Evolutionary conservation across 352 stramenopile species (phyloP), one percentile per base, ranked within the genome.

Genomic region (Peronospora tabacina): DNA sequence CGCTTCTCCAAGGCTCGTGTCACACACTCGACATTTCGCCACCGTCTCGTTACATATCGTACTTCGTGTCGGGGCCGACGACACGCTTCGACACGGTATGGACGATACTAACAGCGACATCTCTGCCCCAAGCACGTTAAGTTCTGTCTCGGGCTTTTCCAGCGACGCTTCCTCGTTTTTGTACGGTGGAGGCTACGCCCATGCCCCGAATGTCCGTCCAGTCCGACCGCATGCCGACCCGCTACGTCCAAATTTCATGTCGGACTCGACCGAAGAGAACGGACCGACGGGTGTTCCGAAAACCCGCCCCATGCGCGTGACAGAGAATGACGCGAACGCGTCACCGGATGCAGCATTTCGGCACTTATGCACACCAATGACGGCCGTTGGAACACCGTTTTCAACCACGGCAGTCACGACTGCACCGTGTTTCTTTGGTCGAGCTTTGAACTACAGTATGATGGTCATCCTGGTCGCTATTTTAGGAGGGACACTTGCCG

Each of bases 171-270:
- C 63, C 8, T 72, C 63, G 12, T 61, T 67, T 44, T 47, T 68
- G 45, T 66, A 70, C 28, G 53, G 56, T n/a, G 57, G 52, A 10
- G 52, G 51, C 11, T 67, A 55, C 35, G 39, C 57, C 1, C 43
- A 66, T 43, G 50, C 43, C 7, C 22, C 60, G 17, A 66, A 64
- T 33, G 46, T 60, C 15, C 56, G 69, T 8, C 55, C 68, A 8
- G 58, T 68, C 36, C 71, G 73, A 30, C 76, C 69, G 5, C 60
- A 82, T 47, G 68, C 73, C 2, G 71, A 57, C 0, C 68, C 71
- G 29, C 47, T 84, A n/a, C 71, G 73, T 10, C 82, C 76, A 13
- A 87, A 87, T 58, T 87, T 87, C 41, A 87, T 69, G 44, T 75
- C 73, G 0, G 56, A 55, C 1, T 60, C 56, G 0, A 59, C 46